Percentiles rank a stretch among this genome's conserved stretches.
Evolutionary conservation across 2,329 filamentous ascomycete species (phyloP).

Genomic region (Daldinia sp.): DNA sequence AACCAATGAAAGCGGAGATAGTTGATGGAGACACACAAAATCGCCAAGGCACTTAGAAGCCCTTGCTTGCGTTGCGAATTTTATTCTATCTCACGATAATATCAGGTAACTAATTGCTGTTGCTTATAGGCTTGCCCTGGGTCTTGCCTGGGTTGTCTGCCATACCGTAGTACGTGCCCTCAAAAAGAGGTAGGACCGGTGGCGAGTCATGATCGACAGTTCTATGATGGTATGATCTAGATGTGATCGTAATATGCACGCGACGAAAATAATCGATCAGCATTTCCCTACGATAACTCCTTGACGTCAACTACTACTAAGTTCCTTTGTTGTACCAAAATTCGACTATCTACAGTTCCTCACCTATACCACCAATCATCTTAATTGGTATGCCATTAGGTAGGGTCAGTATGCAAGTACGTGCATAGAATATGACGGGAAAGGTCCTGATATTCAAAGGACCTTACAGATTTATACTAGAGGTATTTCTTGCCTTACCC

Average conservation of each 20-base stretch:
- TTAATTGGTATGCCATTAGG: neutral
- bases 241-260: conserved; percentile 23
- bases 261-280: conserved; percentile 18
- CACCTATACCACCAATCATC: conserved; percentile 2
- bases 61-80: conserved; percentile 6
- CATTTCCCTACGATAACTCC: conserved; percentile 6
- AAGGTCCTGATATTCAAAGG: conserved; percentile 1
- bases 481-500: conserved; percentile 30
- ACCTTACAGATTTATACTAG: neutral
- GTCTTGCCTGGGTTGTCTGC: neutral
- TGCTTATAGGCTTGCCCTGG: conserved; percentile 4
- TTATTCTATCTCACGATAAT: conserved; percentile 35
- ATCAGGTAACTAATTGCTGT: conserved; percentile 26
- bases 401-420: conserved; percentile 3
- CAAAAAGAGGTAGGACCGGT: conserved; percentile 9
- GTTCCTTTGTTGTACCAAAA: conserved; percentile 7
- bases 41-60: conserved; percentile 18
- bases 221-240: conserved; percentile 39
- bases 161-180: neutral
- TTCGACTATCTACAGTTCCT: conserved; percentile 1
- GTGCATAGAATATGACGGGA: conserved; percentile 3
- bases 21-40: conserved; percentile 7
- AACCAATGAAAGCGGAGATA: conserved; percentile 13
- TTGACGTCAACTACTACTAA: conserved; percentile 32
- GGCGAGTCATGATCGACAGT: conserved; percentile 35